These are phyloP conservation scores for Anthostomella pinea DNA, from an alignment of 2,329 filamentous ascomycete genomes.

Conservation along the genomic window DNA sequence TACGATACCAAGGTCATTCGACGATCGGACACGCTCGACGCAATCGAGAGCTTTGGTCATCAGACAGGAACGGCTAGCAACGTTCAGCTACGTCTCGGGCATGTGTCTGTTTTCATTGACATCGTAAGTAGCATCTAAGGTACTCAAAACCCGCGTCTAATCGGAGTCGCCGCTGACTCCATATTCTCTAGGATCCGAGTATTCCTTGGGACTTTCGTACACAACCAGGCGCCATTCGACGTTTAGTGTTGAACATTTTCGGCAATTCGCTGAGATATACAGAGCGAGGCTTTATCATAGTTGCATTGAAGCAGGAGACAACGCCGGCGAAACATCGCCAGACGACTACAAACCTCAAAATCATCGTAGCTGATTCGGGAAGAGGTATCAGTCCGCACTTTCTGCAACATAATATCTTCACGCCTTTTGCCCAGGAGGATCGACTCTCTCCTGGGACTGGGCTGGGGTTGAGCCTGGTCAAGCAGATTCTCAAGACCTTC, in stretches of 20 bases:
- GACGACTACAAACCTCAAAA: slow-evolving; percentile 22
- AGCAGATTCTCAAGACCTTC: slow-evolving; percentile 43
- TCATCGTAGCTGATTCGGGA: slow-evolving; percentile 62
- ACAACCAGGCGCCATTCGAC: slow-evolving; percentile 48
- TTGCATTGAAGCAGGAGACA: slow-evolving; percentile 14
- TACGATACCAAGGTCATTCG: slow-evolving; percentile 8
- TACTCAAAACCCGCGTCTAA: slow-evolving; percentile 26
- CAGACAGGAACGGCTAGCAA: too few species aligned
- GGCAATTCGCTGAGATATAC: slow-evolving; percentile 65
- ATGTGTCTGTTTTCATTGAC: too few species aligned
- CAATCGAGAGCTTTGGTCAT: too few species aligned
- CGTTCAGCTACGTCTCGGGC: too few species aligned
- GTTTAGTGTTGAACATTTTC: slow-evolving; percentile 62
- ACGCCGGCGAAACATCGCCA: slow-evolving; percentile 13
- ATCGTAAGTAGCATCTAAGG: too few species aligned
- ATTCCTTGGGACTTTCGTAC: slow-evolving; percentile 57
- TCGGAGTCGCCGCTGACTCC: slow-evolving; percentile 50
- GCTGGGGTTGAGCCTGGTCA: slow-evolving; percentile 63
- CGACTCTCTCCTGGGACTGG: slow-evolving; percentile 58
- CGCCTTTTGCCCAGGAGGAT: slow-evolving; percentile 64
- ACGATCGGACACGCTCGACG: slow-evolving; percentile 8
- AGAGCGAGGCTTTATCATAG: slow-evolving; percentile 28
- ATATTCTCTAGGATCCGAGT: too few species aligned
- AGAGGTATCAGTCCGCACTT: slow-evolving; percentile 64
- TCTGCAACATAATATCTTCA: slow-evolving; percentile 57